Base-by-base conservation (phyloP, 306 rosid species). In the Psophocarpus tetragonolobus region DNA sequence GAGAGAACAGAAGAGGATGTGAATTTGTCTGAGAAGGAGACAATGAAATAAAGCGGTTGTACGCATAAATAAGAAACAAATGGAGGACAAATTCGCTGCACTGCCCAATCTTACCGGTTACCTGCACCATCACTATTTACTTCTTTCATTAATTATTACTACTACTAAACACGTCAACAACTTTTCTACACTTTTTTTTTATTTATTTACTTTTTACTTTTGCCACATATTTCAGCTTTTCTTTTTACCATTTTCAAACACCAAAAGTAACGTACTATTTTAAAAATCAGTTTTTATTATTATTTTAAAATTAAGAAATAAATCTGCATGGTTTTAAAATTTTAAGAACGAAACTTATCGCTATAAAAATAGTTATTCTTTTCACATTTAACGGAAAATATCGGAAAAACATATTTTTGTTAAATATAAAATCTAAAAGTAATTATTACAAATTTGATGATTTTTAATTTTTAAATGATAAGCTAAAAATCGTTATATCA, bases 1-100 rank as follows among this genome's bases (percentile, higher is more conserved):
- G 5, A 44, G 8, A 44, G n/a, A 14, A 44, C 14, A 1, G n/a
- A 32, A 8, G 20, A 3, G 7, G 15, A 45, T 33, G 64, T 62
- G 78, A 71, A 18, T 60, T 54, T 36, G 74, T 70, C 41, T 3
- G 3, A 26, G 64, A 72, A 68, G 71, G 67, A 36, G 77, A 83
- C 80, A 69, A 20, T 8, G 80, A 81, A 63, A 80, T 83, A 83
- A 75, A 81, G 89, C 85, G 83, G 87, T 81, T 74, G 86, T 71
- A 74, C 38, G 72, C 75, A 35, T 68, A 47, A 66, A 70, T 79
- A 44, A 75, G 80, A 75, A 84, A 86, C 79, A 77, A 73, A 86
- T 74, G 88, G 88, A 76, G 62, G 87, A 74, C 75, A 82, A 80
- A 79, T 86, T 86, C 72, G 83, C 71, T 64, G 48, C 70, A 33